Percentiles rank a stretch among this genome's conserved stretches.
These are phyloP conservation scores for Picochlorum sp. DNA, from an alignment of 139 green algal species.

Conservation along the genomic window DNA sequence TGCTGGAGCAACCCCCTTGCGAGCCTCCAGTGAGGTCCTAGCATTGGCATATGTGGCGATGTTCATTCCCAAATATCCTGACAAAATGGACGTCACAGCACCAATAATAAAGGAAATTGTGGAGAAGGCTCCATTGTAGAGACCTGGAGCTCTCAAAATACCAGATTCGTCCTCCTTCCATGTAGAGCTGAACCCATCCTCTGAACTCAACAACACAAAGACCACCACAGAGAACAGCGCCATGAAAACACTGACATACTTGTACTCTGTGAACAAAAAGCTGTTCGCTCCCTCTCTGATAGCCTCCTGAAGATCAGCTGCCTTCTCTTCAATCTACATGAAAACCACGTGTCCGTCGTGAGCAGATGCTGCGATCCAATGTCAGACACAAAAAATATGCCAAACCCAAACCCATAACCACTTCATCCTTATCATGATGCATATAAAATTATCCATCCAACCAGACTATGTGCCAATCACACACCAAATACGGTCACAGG, in stretches of 20 bases:
- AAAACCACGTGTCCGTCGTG: neutral
- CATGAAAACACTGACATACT: constrained; percentile 83
- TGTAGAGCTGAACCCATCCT: constrained; percentile 62
- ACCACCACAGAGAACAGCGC: constrained; percentile 87
- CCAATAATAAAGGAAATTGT: constrained; percentile 88
- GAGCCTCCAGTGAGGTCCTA: constrained; percentile 84
- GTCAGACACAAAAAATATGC: neutral
- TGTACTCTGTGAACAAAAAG: constrained; percentile 96
- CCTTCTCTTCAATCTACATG: constrained; percentile 73
- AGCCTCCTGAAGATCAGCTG: constrained; percentile 77
- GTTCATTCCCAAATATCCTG: constrained; percentile 91
- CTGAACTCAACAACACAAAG: constrained; percentile 81
- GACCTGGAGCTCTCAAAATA: constrained; percentile 38
- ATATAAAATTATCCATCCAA: too few relatives aligned
- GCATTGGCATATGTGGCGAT: constrained; percentile 98
- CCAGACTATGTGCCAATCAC: too few relatives aligned
- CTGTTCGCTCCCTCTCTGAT: constrained; percentile 81
- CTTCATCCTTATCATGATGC: too few relatives aligned
- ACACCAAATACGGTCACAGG: neutral
- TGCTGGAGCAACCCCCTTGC: constrained; percentile 86
- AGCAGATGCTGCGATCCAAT: too few relatives aligned
- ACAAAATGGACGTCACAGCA: constrained; percentile 81
- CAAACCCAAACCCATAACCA: neutral
- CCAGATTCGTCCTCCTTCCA: constrained; percentile 45
- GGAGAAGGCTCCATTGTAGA: constrained; percentile 87